These are phyloP conservation scores for Boletus huronensis DNA, from an alignment of 768 basidiomycete genomes.

Conservation along the genomic window DNA sequence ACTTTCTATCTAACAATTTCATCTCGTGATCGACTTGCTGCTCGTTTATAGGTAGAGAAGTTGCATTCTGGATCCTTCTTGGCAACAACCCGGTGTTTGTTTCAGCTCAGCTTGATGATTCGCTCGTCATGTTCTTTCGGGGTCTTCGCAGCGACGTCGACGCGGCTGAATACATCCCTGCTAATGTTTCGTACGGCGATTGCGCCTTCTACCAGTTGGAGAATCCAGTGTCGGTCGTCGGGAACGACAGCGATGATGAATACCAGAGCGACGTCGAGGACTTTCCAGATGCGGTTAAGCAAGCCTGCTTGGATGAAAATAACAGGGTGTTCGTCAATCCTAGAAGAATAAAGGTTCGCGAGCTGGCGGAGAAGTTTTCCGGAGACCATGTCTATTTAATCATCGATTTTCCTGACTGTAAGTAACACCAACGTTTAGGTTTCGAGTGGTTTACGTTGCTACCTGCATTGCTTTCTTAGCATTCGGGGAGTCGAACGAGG, in stretches of 20 bases:
- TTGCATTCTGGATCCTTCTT: not conserved
- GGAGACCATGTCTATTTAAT: not conserved
- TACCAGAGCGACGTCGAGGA: no score
- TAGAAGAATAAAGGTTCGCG: not conserved
- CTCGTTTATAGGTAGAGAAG: not conserved
- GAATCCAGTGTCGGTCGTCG: not conserved
- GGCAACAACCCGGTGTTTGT: not conserved
- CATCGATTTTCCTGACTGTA: not conserved
- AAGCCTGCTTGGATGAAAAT: not conserved
- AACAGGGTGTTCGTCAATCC: not conserved
- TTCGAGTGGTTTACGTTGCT: no score
- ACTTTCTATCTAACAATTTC: no score
- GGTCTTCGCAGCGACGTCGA: not conserved
- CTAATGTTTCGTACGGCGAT: not conserved
- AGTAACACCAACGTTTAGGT: not conserved
- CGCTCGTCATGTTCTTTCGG: not conserved
- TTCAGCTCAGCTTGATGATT: not conserved
- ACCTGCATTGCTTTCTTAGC: not conserved
- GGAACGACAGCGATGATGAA: not conserved
- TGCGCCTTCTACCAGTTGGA: not conserved
- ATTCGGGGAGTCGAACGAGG: not conserved
- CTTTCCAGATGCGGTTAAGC: not conserved
- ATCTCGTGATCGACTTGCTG: no score
- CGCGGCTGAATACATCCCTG: not conserved
- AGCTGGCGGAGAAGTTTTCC: not conserved